Evolutionary conservation across 140 eudicot species (phyloP), one percentile per base, ranked within the genome.

Genomic region (Erigeron philadelphicus): DNA sequence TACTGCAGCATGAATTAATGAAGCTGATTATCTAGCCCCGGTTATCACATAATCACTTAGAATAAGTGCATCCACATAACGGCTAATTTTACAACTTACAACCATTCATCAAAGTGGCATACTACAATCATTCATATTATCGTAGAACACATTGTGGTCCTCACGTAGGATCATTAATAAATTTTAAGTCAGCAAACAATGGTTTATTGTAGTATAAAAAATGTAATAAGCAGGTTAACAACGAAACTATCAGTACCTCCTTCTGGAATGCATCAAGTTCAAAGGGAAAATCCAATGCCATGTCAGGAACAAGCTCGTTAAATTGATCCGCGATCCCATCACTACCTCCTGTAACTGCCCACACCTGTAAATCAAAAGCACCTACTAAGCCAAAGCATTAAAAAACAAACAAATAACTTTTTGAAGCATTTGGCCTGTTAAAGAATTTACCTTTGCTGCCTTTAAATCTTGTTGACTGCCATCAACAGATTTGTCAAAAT

Each of bases 301-400:
- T 84, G 70, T 93, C 98, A 61, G 98, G 98, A 81, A 93, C 92
- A 82, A 93, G 98, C 67, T 89, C 96, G 73, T 81, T 74, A 81
- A 93, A 93, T 58, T 48, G 53, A 40, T 83, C 87, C 2, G 88
- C 90, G 77, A 93, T 86, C 68, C 77, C 79, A 40, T 93, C 86
- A 54, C 80, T 72, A 44, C 88, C 88, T 61, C 85, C 95, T 4
- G 74, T 81, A 66, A 93, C 82, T 11, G 96, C 98, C 96, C 95
- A 93, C 54, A 75, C 82, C 98, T 93, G 66, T 72, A 82, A 53
- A 70, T 82, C 46, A 72, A 61, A 68, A 40, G 16, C 68, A 72
- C 60, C 53, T 45, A 73, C 35, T 46, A 46, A 77, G 80, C 15
- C 71, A 70, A 68, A 45, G 47, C 50, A 41, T 42, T 60, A 63